Percentiles rank a stretch among this genome's conserved stretches.
Conservation (phyloP, 805 yeast genomes). For the Hanseniaspora lindneri region DNA sequence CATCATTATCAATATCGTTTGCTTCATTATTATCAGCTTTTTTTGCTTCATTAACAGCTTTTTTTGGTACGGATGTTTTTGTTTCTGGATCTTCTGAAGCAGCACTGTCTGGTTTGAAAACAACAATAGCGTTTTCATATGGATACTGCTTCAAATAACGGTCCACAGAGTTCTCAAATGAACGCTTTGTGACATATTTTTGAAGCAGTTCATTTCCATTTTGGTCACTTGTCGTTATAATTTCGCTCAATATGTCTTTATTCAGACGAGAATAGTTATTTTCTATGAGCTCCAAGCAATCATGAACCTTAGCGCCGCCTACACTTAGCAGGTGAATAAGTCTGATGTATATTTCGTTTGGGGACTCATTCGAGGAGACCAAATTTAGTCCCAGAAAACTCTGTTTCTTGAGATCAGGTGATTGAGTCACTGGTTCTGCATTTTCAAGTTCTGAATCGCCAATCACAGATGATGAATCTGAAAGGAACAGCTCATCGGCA, state of each 20-base stretch:
- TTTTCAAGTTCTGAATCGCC: background rate
- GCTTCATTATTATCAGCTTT: background rate
- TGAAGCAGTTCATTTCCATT: no score
- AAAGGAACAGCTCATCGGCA: background rate
- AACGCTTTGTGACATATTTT: no score
- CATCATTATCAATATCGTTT: background rate
- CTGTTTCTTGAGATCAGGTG: no score
- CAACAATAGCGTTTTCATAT: background rate
- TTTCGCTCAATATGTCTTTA: background rate
- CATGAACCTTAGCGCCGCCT: background rate
- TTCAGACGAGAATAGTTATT: background rate
- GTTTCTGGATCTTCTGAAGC: no score
- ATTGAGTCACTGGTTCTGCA: background rate
- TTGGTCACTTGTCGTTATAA: background rate
- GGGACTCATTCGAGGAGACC: background rate
- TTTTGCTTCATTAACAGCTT: no score
- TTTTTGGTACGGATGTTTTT: no score
- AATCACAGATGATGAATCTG: background rate
- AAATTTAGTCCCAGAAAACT: background rate
- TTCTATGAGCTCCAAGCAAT: background rate
- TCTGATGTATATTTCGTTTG: background rate
- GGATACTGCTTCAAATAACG: background rate
- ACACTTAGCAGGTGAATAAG: background rate
- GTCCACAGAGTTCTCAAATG: no score
- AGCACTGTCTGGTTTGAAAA: no score